A percentile compares a stretch with the other conserved stretches of the same genome.
Evolutionary conservation across 2,329 filamentous ascomycete species (phyloP).

Genomic region (Neonectria coccinea): DNA sequence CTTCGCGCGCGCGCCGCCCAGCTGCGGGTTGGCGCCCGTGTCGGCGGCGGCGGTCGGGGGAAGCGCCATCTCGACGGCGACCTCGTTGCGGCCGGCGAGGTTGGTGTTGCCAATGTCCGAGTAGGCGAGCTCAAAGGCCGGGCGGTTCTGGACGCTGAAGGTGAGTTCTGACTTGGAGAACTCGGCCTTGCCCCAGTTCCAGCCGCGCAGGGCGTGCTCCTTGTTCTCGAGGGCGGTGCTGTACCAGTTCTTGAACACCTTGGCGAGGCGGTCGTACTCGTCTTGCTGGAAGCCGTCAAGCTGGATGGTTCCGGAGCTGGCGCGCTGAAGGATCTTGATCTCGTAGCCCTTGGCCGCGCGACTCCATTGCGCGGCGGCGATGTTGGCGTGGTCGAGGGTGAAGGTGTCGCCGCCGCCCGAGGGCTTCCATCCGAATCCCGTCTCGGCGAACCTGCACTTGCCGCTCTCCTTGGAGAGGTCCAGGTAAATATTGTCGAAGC

Average conservation of each 20-base stretch:
- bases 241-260: conserved; percentile 99
- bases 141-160: conserved; percentile 97
- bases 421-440: conserved; percentile 95
- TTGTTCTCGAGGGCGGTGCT: conserved; percentile 91
- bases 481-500: conserved; percentile 96
- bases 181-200: conserved; percentile 99
- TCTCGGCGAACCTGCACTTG: conserved; percentile 95
- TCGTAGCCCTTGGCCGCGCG: conserved; percentile 92
- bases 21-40: conserved; percentile 77
- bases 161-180: conserved; percentile 94
- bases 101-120: conserved; percentile 98
- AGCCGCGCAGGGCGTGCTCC: conserved; percentile 94
- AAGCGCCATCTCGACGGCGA: conserved; percentile 92
- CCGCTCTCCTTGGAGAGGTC: conserved; percentile 93
- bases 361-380: conserved; percentile 93
- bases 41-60: conserved; percentile 77
- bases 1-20: conserved; percentile 78
- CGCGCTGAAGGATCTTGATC: conserved; percentile 86
- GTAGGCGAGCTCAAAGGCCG: conserved; percentile 96
- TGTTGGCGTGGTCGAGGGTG: conserved; percentile 88
- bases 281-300: conserved; percentile 95
- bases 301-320: conserved; percentile 85
- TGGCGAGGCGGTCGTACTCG: conserved; percentile 90
- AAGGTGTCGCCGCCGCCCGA: conserved; percentile 89
- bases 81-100: conserved; percentile 95